Evolutionary conservation across 78 protist species (phyloP), one percentile per base, ranked within the genome.

Genomic region (Dictyostelium citrinum): DNA sequence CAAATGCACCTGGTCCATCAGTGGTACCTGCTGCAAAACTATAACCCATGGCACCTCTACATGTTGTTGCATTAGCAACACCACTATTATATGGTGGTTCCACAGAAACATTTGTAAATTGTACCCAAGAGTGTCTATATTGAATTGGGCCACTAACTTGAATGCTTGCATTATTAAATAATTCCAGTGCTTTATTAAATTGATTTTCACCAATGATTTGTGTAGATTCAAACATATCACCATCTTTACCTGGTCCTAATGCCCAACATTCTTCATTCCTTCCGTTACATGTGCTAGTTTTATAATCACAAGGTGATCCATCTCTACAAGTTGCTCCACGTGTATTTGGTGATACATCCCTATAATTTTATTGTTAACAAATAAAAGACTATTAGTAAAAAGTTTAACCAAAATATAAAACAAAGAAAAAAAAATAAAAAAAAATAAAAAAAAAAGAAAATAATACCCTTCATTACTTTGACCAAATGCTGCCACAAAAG

Each of bases 11-110:
- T 24, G 97, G 96, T 24, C 97, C 97, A 81, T 96, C 97, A 5
- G 96, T 96, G 11, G 97, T 96, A 43, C 97, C 97, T 7, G 95
- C 97, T 22, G 97, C 97, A 43, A 96, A 96, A 14, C 90, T 24
- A 78, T 93, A 92, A 39, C 97, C 97, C 94, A 96, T 83, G 14
- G 96, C 95, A 33, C 96, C 92, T 43, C 79, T 31, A 43, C 97
- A 96, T 16, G 97, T 93, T 7, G 80, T 75, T 11, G 82, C 95
- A 33, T 45, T 41, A 11, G 24, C 77, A 4, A 14, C 51, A 27
- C 33, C 43, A 31, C 51, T 58, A 35, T 70, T 41, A 27, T 37
- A 96, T 51, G 83, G 75, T 43, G 91, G 77, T 6, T 22, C 27
- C 51, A 93, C 96, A 4, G 80, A 60, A 46, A 61, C 35, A 33